Conservation (phyloP, 805 yeast species). For the Jamesozyma lodderae region DNA sequence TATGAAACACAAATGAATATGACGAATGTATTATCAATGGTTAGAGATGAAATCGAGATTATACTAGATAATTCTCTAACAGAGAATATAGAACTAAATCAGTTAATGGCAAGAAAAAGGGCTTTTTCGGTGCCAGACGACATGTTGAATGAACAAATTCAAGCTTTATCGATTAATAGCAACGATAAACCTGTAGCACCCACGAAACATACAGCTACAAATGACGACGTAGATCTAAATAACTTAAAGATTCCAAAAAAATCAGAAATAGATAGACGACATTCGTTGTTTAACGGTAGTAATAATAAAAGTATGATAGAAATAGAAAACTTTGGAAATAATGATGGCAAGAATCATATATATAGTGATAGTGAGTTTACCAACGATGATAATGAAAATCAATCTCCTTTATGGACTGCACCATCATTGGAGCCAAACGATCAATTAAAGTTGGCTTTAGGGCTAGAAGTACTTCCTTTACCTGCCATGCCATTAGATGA, state of each 20-base stretch:
- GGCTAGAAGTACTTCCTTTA: constrained; percentile 1
- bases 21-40: constrained; percentile 34
- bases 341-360: background rate
- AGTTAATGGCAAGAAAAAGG: constrained; percentile 21
- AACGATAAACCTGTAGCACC: background rate
- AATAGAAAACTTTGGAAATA: background rate
- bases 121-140: constrained; percentile 24
- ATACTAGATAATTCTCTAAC: constrained; percentile 17
- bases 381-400: constrained; percentile 18
- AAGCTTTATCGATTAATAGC: background rate
- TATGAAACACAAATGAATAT: constrained; percentile 33
- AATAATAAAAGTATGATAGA: background rate
- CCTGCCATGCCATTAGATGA: constrained; percentile 1
- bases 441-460: constrained; percentile 29
- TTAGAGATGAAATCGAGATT: constrained; percentile 27
- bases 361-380: constrained; percentile 9
- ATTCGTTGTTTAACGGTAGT: background rate
- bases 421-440: constrained; percentile 34
- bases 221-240: background rate
- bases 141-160: background rate
- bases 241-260: too few relatives aligned
- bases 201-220: background rate
- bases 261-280: too few relatives aligned
- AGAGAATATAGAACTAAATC: constrained; percentile 11
- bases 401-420: constrained; percentile 31